Evolutionary conservation across 129 eudicot species (phyloP).

Genomic region (Centrapalus pauciflorus): DNA sequence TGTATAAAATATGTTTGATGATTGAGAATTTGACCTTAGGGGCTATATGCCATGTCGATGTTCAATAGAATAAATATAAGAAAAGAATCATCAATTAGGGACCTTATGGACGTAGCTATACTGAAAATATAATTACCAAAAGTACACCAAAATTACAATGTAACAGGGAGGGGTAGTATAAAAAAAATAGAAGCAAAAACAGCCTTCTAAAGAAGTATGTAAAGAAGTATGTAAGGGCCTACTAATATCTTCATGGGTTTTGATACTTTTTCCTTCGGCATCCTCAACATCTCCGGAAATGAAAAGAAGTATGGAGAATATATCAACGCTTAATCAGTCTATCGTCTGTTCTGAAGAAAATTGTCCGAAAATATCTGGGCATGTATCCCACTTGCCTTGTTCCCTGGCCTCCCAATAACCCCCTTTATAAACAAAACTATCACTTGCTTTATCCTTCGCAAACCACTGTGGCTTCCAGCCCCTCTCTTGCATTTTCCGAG

Average conservation of each 20-base stretch:
- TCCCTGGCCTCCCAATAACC: constrained; percentile 99
- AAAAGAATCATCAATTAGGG: constrained; percentile 22
- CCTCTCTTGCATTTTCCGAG: constrained; percentile 92
- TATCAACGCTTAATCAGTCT: constrained; percentile 34
- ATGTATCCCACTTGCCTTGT: constrained; percentile 67
- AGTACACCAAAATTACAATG: constrained; percentile 12
- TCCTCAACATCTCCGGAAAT: constrained; percentile 13
- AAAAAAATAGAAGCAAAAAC: background rate
- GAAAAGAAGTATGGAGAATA: constrained; percentile 3
- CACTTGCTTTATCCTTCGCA: constrained; percentile 62
- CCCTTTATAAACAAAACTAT: constrained; percentile 63
- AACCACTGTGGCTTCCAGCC: constrained; percentile 99
- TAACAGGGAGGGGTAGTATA: background rate
- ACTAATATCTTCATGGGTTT: background rate
- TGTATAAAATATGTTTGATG: constrained; percentile 7
- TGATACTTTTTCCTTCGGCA: background rate
- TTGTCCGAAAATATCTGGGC: constrained; percentile 93
- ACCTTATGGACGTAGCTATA: constrained; percentile 4
- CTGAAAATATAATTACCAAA: constrained; percentile 8
- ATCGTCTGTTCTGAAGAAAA: constrained; percentile 49
- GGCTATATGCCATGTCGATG: background rate
- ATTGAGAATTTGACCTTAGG: background rate
- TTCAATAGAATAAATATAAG: constrained; percentile 10
- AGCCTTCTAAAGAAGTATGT: constrained; percentile 11
- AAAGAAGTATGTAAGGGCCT: constrained; percentile 3